Evolutionary conservation across 2,329 filamentous ascomycete species (phyloP), one percentile per base, ranked within the genome.

Genomic region (Cladosporium oxysporum): DNA sequence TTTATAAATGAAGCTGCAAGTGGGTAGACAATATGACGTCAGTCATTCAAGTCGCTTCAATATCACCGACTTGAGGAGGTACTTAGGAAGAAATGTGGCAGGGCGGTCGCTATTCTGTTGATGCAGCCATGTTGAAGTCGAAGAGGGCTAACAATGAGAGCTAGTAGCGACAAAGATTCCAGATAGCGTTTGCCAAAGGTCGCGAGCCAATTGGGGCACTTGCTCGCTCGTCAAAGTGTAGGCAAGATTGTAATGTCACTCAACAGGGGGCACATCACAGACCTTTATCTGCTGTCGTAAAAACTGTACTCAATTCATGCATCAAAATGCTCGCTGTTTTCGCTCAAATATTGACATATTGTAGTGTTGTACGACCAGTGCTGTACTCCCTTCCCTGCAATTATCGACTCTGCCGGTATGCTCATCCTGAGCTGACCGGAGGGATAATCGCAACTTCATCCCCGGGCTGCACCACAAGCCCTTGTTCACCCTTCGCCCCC

Each of bases 371-470:
- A 18, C 14, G 41, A 21, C 26, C 18, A 5, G 50, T 53, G 28
- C 52, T 55, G 28, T 55, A 3, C 10, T 31, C 29, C 52, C 28
- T 21, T 21, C 12, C 52, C 10, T 33, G 10, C 3, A 2, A 1
- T 10, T 6, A 14, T 10, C 18, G 5, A 10, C 52, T 31, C 26
- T 29, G 12, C 16, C 11, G 3, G 16, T 29, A 33, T 21, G 29
- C 57, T 85, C 77, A 95, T 5, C 92, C 92, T 44, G 92, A 93
- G 82, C 92, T 96, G 70, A 96, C 92, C 11, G 92, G 92, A 37
- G 92, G 92, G 66, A 96, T 94, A 41, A 96, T 90, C 50, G 90
- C 92, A 64, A 96, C 91, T 80, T 96, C 92, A 75, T 96, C 92
- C 31, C 89, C 91, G 68, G 87, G 87, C 61, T 87, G 79, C 66